Evolutionary conservation across 495 filamentous ascomycete genomes (phyloP), one percentile per base, ranked within the genome.

Genomic region (Talaromyces nanjingensis): DNA sequence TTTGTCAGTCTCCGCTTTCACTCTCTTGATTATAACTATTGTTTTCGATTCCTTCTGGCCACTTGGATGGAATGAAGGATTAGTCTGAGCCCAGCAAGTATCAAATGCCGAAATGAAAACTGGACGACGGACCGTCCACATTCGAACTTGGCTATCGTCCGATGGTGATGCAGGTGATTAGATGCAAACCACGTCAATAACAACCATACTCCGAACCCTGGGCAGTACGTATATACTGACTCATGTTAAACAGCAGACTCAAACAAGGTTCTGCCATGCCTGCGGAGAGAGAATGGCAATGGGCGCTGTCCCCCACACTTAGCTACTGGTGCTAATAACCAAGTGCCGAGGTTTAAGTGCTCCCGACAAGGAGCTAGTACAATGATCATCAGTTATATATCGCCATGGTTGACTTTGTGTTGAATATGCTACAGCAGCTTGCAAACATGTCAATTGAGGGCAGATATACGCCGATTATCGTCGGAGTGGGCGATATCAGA

Each of bases 401-500:
- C 45, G n/a, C 6, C 45, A 49, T 45, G 16, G 39, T 1, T 18
- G 39, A 6, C 14, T 27, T 9, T 11, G 24, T 56, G 14, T 24
- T 14, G 5, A 12, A 27, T 12, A 27, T 22, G 53, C 20, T 27
- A 14, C 20, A 29, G 53, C 18, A 56, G 27, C 22, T 29, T 14
- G 53, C 53, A 29, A 56, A 27, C 9, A 61, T 61, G 59, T 27
- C 59, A 45, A 27, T 49, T 7, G 22, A 25, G 4, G 25, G 29
- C 14, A 58, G 22, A 14, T 27, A 45, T 42, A 74, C 63, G 4
- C 81, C 81, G 8, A 65, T 86, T 7, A 72, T 86, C 8, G 69
- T 86, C 34, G 83, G 83, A 27, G 77, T 86, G 3, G 83, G 75
- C 56, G 83, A 86, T 64, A 70, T 83, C 67, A 81, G 77, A 33